Base-by-base conservation (phyloP, 2,329 filamentous ascomycete genomes). In the Pestalotiopsis sp. region DNA sequence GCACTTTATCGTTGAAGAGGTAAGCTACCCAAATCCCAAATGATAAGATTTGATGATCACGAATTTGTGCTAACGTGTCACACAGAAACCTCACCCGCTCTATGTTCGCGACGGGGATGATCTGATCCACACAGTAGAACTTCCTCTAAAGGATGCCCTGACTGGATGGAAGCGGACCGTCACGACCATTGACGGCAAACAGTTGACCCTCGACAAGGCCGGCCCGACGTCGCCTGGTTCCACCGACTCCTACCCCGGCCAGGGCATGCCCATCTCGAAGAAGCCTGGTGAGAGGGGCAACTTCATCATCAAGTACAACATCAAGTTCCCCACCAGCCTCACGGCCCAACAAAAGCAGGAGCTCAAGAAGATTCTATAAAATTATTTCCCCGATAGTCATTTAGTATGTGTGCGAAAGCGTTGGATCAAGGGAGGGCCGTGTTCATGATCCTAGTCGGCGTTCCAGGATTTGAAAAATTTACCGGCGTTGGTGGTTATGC, bases 201-300 rank as follows among this genome's bases (percentile, higher is more conserved):
- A 95, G 75, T 84, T 99, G 73, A 89, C 85, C 65, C 88, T 98
- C 52, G 89, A 93, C 59, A 95, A 94, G 79, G 83, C 86, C 4
- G 95, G 95, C 0, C 95, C 95, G 1, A 98, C 95, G 6, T 91
- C 92, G 68, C 95, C 95, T 0, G 93, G 92, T 13, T 93, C 90
- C 79, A 90, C 90, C 74, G 95, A 98, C 73, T 85, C 86, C 39
- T 99, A 93, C 78, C 96, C 96, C 0, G 88, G 89, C 4, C 86
- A 93, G n/a, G 96, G 96, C 69, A 98, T 99, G 96, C 94, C 95
- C 49, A 90, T 96, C 76, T 93, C 93, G 70, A 98, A 97, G 87
- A 95, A 94, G 78, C 93, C 93, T 0, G 89, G 84, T 69, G 88
- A 94, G 75, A 88, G 95, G 68, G 96, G 96, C 27, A 94, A 97